Base-by-base conservation (phyloP, 306 rosid species). In the Casuarina equisetifolia region DNA sequence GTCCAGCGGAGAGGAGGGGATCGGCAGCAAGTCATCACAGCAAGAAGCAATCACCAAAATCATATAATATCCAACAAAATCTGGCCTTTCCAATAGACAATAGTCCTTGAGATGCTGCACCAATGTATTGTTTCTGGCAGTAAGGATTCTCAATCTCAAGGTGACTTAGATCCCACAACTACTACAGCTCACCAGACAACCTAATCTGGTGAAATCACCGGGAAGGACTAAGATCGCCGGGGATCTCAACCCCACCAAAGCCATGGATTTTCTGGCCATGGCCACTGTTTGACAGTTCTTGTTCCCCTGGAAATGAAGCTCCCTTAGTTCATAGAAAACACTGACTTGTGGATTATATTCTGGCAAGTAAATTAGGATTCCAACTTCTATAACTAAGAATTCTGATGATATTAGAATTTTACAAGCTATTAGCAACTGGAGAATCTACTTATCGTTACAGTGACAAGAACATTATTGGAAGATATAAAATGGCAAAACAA, bases 381-480 rank as follows among this genome's bases (percentile, higher is more conserved):
- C 48, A 44, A 44, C 48, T 44, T 5, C 8, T 44, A 44, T 4
- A 5, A 44, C 1, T 44, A 48, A 48, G 13, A 48, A 9, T 10
- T 48, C 1, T 8, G 51, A 48, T 48, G 11, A 48, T 48, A 48
- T 7, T 58, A 58, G 35, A 39, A 20, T 20, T 51, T 15, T 51
- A 51, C 62, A 55, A n/a, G 9, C 3, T 36, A 55, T 45, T 63
- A 50, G 45, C 64, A 20, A 3, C 70, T 44, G 16, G 44, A 4
- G 35, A 54, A 54, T 54, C 59, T 45, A 69, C 48, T 55, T 57
- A 61, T 61, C 35, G 9, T 77, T 55, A 70, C 52, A 45, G 44
- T 70, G 43, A 55, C 59, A 54, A 44, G 1, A 11, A 69, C 69
- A 62, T 32, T 5, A 58, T 19, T 15, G 11, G n/a, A 3, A 53